Conservation (phyloP, 768 basidiomycete species). For the Russula ochroleuca region DNA sequence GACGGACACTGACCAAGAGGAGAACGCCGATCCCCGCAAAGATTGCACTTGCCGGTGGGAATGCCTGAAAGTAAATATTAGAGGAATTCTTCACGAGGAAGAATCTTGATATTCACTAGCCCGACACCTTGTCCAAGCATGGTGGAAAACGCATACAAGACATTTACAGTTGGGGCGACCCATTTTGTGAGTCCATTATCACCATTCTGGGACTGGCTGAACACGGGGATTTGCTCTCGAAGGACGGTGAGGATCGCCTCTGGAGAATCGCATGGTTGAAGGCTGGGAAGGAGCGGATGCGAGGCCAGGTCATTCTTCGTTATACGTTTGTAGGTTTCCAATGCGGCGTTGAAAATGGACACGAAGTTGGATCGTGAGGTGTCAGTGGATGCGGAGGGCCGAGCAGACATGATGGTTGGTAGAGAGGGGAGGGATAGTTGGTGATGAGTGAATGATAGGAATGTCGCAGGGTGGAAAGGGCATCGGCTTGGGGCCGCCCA, state of each 20-base stretch:
- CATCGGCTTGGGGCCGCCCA: too few species aligned
- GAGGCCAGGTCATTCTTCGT: not conserved
- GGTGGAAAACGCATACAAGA: not conserved
- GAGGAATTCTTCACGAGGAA: not conserved
- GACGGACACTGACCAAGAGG: not conserved
- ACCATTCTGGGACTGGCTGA: not conserved
- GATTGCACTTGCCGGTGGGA: not conserved
- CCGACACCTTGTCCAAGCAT: not conserved
- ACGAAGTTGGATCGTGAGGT: not conserved
- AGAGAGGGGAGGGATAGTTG: too few species aligned
- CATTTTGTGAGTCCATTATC: not conserved
- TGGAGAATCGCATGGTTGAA: not conserved
- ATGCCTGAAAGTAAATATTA: not conserved
- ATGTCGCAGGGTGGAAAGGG: too few species aligned
- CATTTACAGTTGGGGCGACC: not conserved
- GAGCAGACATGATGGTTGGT: not conserved
- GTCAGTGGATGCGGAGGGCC: not conserved
- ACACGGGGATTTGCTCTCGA: not conserved
- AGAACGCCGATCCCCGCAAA: not conserved
- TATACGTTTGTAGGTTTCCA: not conserved
- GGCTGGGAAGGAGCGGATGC: not conserved
- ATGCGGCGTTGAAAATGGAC: not conserved
- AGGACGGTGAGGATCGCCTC: not conserved
- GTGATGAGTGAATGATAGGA: too few species aligned
- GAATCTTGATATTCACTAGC: not conserved